phyloP scores from a whole-genome alignment of 2,329 filamentous ascomycete species.

The Xylariaceae sp. region DNA sequence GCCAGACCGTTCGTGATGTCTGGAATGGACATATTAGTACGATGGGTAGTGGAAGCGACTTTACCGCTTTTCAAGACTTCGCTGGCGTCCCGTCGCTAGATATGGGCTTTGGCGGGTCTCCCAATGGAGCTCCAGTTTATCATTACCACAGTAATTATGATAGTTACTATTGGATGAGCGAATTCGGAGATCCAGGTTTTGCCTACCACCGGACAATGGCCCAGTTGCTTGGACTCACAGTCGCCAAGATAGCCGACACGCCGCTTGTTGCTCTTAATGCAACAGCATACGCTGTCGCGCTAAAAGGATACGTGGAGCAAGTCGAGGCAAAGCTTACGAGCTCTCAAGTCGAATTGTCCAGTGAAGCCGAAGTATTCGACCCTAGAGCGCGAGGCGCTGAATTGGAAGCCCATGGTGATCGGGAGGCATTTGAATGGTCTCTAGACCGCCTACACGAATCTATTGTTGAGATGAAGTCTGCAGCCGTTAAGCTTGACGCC shows the following conservation, averaged over 20 bases:
- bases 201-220: slow-evolving; percentile 71
- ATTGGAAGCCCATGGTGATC: slow-evolving; percentile 42
- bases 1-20: slow-evolving; percentile 71
- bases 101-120: slow-evolving; percentile 59
- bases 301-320: slow-evolving; percentile 58
- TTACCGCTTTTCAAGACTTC: slow-evolving; percentile 76
- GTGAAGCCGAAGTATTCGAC: slow-evolving; percentile 40
- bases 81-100: slow-evolving; percentile 71
- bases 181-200: slow-evolving; percentile 73
- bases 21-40: slow-evolving; percentile 68
- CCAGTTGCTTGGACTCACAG: slow-evolving; percentile 67
- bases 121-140: slow-evolving; percentile 62
- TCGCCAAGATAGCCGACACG: slow-evolving; percentile 65
- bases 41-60: slow-evolving; percentile 77
- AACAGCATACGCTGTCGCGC: slow-evolving; percentile 65
- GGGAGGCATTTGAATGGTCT: slow-evolving; percentile 47
- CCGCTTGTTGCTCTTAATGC: slow-evolving; percentile 69
- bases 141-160: slow-evolving; percentile 94
- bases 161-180: slow-evolving; percentile 86
- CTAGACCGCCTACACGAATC: slow-evolving; percentile 47
- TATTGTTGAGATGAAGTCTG: slow-evolving; percentile 41
- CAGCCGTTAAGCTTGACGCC: slow-evolving; percentile 53
- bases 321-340: slow-evolving; percentile 56
- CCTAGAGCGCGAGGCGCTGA: slow-evolving; percentile 33
- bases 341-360: slow-evolving; percentile 31